phyloP scores from a whole-genome alignment of 2,329 filamentous ascomycete genomes.

The Neofusicoccum laricinum region DNA sequence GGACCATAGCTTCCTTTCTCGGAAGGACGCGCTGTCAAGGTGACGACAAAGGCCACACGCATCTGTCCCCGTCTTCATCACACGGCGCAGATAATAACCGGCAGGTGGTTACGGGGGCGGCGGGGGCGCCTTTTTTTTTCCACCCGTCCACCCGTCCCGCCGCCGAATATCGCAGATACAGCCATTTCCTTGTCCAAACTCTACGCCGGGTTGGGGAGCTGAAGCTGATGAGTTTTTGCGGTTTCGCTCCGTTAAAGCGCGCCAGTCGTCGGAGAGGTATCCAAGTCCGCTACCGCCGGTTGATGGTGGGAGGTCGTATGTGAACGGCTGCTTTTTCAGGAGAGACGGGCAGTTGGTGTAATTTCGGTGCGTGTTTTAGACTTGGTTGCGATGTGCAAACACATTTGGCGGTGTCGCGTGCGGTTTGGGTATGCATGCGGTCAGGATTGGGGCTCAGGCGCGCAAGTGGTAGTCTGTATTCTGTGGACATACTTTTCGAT shows the following conservation, averaged over 20 bases:
- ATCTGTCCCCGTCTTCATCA: not conserved
- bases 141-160: not conserved
- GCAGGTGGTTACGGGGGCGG: not conserved
- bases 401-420: not conserved
- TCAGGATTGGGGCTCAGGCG: not conserved
- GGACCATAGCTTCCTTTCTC: not conserved
- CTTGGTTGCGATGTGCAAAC: too few relatives aligned
- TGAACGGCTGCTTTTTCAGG: conserved; percentile 17
- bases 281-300: conserved; percentile 10
- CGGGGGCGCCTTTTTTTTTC: too few relatives aligned
- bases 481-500: too few relatives aligned
- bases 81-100: conserved; percentile 12
- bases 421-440: not conserved
- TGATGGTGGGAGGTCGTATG: conserved; percentile 11
- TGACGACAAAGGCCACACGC: not conserved
- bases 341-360: conserved; percentile 16
- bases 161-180: not conserved
- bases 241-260: not conserved
- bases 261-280: conserved; percentile 1
- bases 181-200: conserved; percentile 2
- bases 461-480: too few relatives aligned
- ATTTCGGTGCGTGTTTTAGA: not conserved
- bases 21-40: not conserved
- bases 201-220: not conserved
- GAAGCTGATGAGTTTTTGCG: conserved; percentile 1